phyloP scores from a whole-genome alignment of 1,284 basidiomycete species.

The Thecaphora thlaspeos region DNA sequence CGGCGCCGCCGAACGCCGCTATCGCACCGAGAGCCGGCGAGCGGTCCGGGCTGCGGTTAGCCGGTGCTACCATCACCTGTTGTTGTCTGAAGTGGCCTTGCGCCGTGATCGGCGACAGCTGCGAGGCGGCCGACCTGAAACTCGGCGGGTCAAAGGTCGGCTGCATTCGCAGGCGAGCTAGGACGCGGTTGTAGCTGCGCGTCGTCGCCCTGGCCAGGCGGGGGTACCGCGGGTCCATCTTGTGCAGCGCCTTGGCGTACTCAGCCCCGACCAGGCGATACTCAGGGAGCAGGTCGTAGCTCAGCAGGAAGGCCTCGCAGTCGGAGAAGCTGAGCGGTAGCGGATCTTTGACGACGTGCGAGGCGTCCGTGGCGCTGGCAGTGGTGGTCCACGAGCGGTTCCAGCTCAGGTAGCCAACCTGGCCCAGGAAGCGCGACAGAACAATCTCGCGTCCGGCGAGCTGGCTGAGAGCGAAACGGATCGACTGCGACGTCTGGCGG shows the following conservation, averaged over 20 bases:
- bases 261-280: slow-evolving; percentile 39
- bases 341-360: slow-evolving; percentile 32
- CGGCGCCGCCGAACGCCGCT: neutral
- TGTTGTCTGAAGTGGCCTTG: neutral
- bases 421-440: slow-evolving; percentile 46
- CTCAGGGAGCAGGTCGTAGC: slow-evolving; percentile 41
- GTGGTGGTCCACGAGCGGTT: slow-evolving; percentile 5
- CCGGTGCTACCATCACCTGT: too few species aligned
- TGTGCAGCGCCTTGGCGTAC: slow-evolving; percentile 34
- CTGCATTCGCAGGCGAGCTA: slow-evolving; percentile 56
- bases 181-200: slow-evolving; percentile 58
- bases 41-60: neutral
- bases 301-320: slow-evolving; percentile 51
- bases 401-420: slow-evolving; percentile 48
- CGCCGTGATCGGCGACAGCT: neutral
- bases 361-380: slow-evolving; percentile 1
- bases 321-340: slow-evolving; percentile 45
- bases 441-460: slow-evolving; percentile 36
- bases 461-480: slow-evolving; percentile 36
- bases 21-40: neutral
- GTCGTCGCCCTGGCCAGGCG: slow-evolving; percentile 55
- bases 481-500: slow-evolving; percentile 39
- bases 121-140: neutral
- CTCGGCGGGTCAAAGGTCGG: slow-evolving; percentile 14
- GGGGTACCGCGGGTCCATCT: slow-evolving; percentile 51